phyloP scores from a whole-genome alignment of 768 basidiomycete genomes.

The Coprinopsis sp. region DNA sequence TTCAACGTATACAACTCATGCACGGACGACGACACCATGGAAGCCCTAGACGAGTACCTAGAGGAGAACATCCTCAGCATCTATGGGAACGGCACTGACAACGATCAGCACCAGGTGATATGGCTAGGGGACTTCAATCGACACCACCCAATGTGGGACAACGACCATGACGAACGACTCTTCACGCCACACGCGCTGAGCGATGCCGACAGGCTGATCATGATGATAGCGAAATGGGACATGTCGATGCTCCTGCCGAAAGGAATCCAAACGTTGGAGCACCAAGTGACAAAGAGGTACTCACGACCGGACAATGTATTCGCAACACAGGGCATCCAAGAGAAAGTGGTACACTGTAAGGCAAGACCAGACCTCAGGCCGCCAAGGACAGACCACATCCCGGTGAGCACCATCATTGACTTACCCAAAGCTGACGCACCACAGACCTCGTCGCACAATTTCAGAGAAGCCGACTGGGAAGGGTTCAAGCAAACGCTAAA shows the following conservation, averaged over 20 bases:
- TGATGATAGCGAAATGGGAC: constrained; percentile 18
- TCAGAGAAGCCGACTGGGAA: constrained; percentile 15
- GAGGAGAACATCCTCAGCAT: background rate
- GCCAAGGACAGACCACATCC: constrained; percentile 36
- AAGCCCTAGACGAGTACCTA: constrained; percentile 3
- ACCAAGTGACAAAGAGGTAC: constrained; percentile 22
- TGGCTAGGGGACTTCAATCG: constrained; percentile 38
- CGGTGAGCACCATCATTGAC: constrained; percentile 28
- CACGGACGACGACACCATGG: background rate
- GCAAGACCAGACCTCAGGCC: constrained; percentile 14
- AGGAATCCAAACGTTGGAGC: constrained; percentile 29
- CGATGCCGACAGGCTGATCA: constrained; percentile 21
- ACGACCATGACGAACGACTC: constrained; percentile 24
- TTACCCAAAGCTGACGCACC: constrained; percentile 1
- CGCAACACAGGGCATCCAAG: constrained; percentile 11
- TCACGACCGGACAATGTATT: constrained; percentile 45
- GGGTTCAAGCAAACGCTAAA: constrained; percentile 19
- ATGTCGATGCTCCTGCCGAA: constrained; percentile 32
- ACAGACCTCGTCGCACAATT: constrained; percentile 10
- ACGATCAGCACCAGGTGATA: constrained; percentile 14
- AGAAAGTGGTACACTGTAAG: constrained; percentile 25
- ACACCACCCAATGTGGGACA: constrained; percentile 39
- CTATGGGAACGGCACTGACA: background rate
- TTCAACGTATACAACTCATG: constrained; percentile 21
- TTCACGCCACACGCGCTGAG: constrained; percentile 25